Percentiles rank a stretch among this genome's conserved stretches.
phyloP scores from a whole-genome alignment of 257 asterid genomes.

The Eustoma russellianum region DNA sequence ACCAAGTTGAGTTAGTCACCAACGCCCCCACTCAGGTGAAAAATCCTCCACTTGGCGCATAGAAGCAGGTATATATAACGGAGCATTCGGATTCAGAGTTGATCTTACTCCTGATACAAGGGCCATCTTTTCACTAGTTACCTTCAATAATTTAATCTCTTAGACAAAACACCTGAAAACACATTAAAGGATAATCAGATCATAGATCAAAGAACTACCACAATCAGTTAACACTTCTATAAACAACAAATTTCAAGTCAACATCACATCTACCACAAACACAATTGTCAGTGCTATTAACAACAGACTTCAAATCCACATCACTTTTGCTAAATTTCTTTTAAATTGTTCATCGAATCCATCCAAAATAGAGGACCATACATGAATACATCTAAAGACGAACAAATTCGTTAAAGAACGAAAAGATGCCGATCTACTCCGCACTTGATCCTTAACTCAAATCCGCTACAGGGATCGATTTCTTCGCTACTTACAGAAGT shows the following conservation, averaged over 20 bases:
- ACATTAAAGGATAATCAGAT: background rate
- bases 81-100: constrained; percentile 75
- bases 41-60: constrained; percentile 89
- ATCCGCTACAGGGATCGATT: too few species aligned
- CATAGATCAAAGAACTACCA: background rate
- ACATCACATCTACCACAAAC: too few species aligned
- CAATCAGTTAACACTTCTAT: too few species aligned
- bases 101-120: constrained; percentile 77
- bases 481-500: too few species aligned
- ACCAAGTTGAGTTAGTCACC: constrained; percentile 74
- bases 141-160: constrained; percentile 2
- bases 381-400: too few species aligned
- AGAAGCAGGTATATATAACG: constrained; percentile 62
- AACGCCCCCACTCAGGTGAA: constrained; percentile 93
- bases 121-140: constrained; percentile 39
- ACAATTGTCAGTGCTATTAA: too few species aligned
- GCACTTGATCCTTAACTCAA: background rate
- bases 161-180: constrained; percentile 1
- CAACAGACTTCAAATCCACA: too few species aligned
- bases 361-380: too few species aligned
- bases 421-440: constrained; percentile 1
- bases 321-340: too few species aligned
- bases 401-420: too few species aligned
- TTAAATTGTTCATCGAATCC: too few species aligned
- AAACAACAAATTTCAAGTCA: too few species aligned